Evolutionary conservation across 2,329 filamentous ascomycete species (phyloP), one percentile per base, ranked within the genome.

Genomic region (Ascochyta viciae-villosae): DNA sequence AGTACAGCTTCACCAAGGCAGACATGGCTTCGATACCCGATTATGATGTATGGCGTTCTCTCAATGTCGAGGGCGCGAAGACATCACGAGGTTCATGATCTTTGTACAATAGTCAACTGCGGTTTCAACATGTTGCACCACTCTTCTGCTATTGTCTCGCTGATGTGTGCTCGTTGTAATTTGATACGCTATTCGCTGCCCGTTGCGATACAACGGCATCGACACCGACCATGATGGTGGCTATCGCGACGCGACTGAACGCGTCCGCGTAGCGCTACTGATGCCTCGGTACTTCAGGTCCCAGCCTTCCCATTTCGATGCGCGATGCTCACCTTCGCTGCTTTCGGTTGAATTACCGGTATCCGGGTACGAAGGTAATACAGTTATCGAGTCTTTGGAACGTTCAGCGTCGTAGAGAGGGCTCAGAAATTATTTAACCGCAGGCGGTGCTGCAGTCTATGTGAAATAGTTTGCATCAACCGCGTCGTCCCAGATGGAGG

Each of bases 21-120:
- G 60, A 59, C 57, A 63, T 61, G 58, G 58, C 55, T 64, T 65
- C 47, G 38, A 37, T 42, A 54, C 53, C 33, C 60, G 57, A 61
- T 63, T 60, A 68, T 68, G 70, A 73, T 73, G 70, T 72, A 72
- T 65, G 64, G 67, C 69, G 68, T 69, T 67, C 62, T 57, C 54
- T 48, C 57, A 49, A n/a, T 31, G 19, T 57, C 61, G 52, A 58
- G 46, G 63, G 65, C 67, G 65, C 58, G 50, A 61, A 66, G 64
- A 65, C 68, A 73, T 70, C 72, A 74, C 66, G 71, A 72, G 64
- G 66, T 67, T 69, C 64, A 74, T 71, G 71, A 71, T 62, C 68
- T 50, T 56, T 72, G 73, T 75, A 74, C 60, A 74, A 68, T 74
- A 74, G 70, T 70, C 63, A 64, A 68, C 64, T 70, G 67, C 67